Conservation (phyloP, 352 stramenopile genomes). For the Achlya hypogyna region DNA sequence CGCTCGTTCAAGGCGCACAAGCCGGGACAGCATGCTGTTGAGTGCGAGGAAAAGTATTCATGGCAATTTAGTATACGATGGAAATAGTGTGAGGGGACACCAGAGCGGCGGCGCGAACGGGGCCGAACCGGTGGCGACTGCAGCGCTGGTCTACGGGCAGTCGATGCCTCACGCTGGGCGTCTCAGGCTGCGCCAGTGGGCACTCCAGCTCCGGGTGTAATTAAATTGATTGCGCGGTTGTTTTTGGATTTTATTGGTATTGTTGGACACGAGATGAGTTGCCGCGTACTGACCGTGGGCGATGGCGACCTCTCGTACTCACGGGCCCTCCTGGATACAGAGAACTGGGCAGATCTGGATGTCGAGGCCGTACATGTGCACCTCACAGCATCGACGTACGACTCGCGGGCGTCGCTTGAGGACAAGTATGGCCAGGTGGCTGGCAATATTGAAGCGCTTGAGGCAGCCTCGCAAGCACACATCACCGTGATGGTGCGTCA, state of each 20-base stretch:
- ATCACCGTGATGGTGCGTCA: slow-evolving; percentile 46
- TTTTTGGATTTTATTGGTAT: not conserved
- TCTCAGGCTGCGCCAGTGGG: too few species aligned
- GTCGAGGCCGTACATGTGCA: not conserved
- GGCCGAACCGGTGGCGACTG: too few species aligned
- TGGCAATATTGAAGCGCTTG: slow-evolving; percentile 26
- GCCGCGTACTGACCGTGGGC: slow-evolving; percentile 9
- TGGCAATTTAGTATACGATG: not conserved
- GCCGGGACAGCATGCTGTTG: not conserved
- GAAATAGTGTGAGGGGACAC: not conserved
- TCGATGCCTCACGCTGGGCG: too few species aligned
- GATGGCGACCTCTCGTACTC: slow-evolving; percentile 20
- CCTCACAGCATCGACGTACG: slow-evolving; percentile 51
- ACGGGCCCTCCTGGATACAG: not conserved
- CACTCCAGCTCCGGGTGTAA: not conserved
- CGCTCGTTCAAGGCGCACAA: not conserved
- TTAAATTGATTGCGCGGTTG: not conserved
- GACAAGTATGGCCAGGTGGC: slow-evolving; percentile 37
- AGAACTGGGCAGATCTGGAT: slow-evolving; percentile 10
- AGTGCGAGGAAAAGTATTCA: not conserved
- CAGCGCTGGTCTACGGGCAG: too few species aligned
- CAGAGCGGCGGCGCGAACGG: too few species aligned
- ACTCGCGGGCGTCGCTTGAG: slow-evolving; percentile 48
- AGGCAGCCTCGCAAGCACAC: slow-evolving; percentile 28
- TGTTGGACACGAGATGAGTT: not conserved